Conservation (phyloP, 2,329 filamentous ascomycete species). For the Neofusicoccum laricinum region DNA sequence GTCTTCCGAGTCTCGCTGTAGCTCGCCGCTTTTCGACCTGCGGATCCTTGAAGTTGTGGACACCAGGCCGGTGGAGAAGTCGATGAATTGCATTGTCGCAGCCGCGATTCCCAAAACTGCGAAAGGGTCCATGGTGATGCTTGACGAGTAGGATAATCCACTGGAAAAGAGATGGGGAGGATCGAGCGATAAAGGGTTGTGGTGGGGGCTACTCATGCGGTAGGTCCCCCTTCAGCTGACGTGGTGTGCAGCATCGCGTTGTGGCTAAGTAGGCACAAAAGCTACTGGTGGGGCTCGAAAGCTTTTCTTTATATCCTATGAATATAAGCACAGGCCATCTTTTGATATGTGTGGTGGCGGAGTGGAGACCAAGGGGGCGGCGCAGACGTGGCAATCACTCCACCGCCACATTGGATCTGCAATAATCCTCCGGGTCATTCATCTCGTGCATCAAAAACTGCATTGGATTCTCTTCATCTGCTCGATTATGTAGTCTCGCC, state of each 20-base stretch:
- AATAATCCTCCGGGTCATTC: neutral
- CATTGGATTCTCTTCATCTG: neutral
- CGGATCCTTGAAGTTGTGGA: neutral
- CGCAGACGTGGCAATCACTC: conserved; percentile 5
- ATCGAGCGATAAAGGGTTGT: neutral
- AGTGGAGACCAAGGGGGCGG: conserved; percentile 5
- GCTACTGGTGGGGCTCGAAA: neutral
- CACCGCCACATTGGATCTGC: neutral
- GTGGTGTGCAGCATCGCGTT: neutral
- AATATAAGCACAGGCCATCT: neutral
- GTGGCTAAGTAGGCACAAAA: neutral
- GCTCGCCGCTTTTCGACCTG: neutral
- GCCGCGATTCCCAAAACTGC: neutral
- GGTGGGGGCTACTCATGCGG: neutral
- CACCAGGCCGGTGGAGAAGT: neutral
- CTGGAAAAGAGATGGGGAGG: neutral
- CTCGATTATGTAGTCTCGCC: too few species aligned
- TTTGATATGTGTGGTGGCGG: neutral
- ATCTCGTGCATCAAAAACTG: too few species aligned
- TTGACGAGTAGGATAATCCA: neutral
- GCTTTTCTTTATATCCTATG: neutral
- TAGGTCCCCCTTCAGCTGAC: neutral
- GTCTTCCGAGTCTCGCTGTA: neutral
- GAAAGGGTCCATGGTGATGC: neutral
- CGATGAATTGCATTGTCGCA: neutral